Evolutionary conservation across 305 asterid species (phyloP), one percentile per base, ranked within the genome.

Genomic region (Rubia occidens): DNA sequence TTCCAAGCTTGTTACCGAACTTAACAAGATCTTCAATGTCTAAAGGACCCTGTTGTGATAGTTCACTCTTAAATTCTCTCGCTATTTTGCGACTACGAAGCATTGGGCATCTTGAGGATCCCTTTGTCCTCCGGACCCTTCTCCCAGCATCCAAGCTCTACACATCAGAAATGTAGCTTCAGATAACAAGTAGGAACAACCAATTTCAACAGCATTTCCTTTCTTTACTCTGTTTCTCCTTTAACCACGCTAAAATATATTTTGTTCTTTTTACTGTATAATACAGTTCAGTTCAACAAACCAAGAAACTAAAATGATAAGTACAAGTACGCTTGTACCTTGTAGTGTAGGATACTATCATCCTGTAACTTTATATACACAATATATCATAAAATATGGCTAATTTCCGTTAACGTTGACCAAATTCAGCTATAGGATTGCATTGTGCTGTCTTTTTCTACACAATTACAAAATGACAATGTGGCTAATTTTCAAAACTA

Each of bases 1-100:
- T 86, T 72, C 87, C 95, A 61, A 86, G 54, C 74, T 79, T 79
- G 67, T 81, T 86, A 51, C 99, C 99, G 74, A 89, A 71, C 51
- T 70, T 87, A 74, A 89, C 95, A 75, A 94, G 89, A 84, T 94
- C 99, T 85, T 94, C 99, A 77, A 94, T 88, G 81, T 94, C 99
- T 74, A 84, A 77, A 62, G 96, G 95, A 74, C 89, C 96, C 74
- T 77, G 77, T 74, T 81, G 85, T 72, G 73, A 74, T 62, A 85
- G 74, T 79, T 86, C 89, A 71, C 78, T 82, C 76, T 71, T 79
- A 66, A 90, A 85, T 72, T 90, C 96, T 68, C 67, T 76, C 63
- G 82, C 83, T 54, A 79, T 75, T 80, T 87, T 87, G 66, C 45
- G 85, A 79, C 83, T 93, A 74, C 87, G 80, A 77, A 86, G 88